A percentile compares a stretch with the other conserved stretches of the same genome.
Evolutionary conservation across 2,329 filamentous ascomycete genomes (phyloP).

Genomic region (Fusarium sp.): DNA sequence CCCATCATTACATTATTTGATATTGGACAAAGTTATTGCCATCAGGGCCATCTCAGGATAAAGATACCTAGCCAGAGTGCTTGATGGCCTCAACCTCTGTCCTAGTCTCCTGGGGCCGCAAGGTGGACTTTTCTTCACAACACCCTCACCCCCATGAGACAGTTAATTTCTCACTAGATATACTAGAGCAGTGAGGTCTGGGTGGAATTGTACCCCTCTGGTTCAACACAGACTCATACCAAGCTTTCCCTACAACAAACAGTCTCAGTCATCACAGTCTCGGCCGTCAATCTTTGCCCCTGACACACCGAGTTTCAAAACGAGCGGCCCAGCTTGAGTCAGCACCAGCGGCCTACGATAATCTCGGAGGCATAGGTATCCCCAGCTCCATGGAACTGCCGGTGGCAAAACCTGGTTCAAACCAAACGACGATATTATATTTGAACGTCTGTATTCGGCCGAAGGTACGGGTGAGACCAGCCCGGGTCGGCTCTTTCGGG

Average conservation of each 20-base stretch:
- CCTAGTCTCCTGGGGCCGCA: background rate
- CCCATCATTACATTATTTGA: background rate
- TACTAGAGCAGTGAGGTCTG: background rate
- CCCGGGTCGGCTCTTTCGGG: too few species aligned
- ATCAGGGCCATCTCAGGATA: background rate
- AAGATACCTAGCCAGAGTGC: background rate
- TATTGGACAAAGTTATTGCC: background rate
- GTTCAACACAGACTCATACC: background rate
- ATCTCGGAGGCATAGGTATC: background rate
- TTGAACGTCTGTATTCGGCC: too few species aligned
- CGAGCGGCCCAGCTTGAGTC: too few species aligned
- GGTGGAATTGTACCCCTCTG: background rate
- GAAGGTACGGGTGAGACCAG: too few species aligned
- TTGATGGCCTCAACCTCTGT: background rate
- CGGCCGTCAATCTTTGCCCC: background rate
- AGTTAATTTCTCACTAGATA: background rate
- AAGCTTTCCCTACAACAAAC: background rate
- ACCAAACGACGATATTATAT: background rate
- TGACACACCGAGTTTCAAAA: background rate
- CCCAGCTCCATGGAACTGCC: background rate
- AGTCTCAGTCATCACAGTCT: background rate
- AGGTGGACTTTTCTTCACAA: background rate
- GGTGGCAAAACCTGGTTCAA: background rate
- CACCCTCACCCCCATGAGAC: background rate
- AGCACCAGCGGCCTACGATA: background rate